Base-by-base conservation (phyloP, 441 rosid genomes). In the Gossypium davidsonii region DNA sequence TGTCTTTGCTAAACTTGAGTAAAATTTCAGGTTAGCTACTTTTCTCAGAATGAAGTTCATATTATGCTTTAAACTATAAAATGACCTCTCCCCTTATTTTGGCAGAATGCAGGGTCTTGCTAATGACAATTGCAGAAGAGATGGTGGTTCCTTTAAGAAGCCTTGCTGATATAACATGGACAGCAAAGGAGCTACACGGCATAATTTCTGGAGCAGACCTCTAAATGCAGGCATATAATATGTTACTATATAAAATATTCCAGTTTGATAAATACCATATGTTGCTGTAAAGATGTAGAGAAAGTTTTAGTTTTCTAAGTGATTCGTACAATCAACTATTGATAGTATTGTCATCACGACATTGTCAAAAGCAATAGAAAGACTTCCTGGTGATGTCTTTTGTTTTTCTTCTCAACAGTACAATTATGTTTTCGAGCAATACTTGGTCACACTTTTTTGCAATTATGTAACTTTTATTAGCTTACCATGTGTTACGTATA, bases 71-170 rank as follows among this genome's bases (percentile, higher is more conserved):
- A 51, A 65, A 67, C 15, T 18, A 51, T 53, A 60, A 67, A 67
- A 15, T 68, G 17, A 51, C 15, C 11, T 49, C 25, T 26, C 10
- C 15, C 37, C 61, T 37, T 69, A 31, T 72, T 70, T 62, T 39
- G 67, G 80, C 87, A 89, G 89, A 87, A 81, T 87, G 86, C 83
- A 74, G 88, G 81, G 81, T 76, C 71, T 37, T 80, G 64, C 39
- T 87, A 66, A 83, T 73, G 85, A 65, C 77, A 73, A 74, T 78
- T 7, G 81, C 86, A 2, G 79, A 76, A 76, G 93, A 89, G 72
- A 84, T 87, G 18, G 72, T 62, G 8, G 70, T 60, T 75, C 80
- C 90, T 42, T 76, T 84, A 3, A 74, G 48, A 57, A 78, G 75
- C 74, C 67, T 71, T 65, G 44, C 67, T 51, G 49, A 60, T 20